phyloP scores from a whole-genome alignment of 2,329 filamentous ascomycete species.

The Xylariales sp. region DNA sequence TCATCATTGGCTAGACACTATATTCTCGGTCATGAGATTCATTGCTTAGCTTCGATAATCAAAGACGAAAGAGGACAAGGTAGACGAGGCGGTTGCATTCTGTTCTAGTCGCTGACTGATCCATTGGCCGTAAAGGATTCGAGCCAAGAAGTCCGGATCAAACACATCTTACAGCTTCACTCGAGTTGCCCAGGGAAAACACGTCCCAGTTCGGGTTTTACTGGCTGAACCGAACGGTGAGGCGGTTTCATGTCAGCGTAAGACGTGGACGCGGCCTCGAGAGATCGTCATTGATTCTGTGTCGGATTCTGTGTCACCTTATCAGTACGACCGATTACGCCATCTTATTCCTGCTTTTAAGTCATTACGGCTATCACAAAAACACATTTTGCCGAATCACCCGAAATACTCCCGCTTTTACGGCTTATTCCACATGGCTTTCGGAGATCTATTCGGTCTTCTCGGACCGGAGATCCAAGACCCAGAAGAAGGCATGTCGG shows the following conservation, averaged over 20 bases:
- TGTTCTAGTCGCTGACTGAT: background rate
- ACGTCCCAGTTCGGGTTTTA: background rate
- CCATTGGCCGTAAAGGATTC: background rate
- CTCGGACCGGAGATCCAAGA: slow-evolving; percentile 45
- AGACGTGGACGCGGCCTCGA: background rate
- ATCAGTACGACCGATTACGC: slow-evolving; percentile 4
- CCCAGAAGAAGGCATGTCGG: slow-evolving; percentile 50
- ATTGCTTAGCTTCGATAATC: background rate
- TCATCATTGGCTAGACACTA: slow-evolving; percentile 8
- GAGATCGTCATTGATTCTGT: slow-evolving; percentile 17
- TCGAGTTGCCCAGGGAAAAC: background rate
- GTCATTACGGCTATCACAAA: slow-evolving; percentile 31
- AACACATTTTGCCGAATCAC: slow-evolving; percentile 9
- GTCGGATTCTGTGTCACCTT: slow-evolving; percentile 1
- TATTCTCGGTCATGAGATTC: background rate
- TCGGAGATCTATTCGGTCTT: slow-evolving; percentile 36
- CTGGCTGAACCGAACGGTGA: background rate
- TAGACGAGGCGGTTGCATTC: background rate
- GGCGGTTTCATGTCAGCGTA: background rate
- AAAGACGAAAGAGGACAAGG: background rate
- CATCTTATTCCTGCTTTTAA: slow-evolving; percentile 17
- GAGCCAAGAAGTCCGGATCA: slow-evolving; percentile 2
- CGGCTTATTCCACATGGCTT: slow-evolving; percentile 37
- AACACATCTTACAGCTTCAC: background rate
- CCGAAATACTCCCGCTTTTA: background rate